These are phyloP conservation scores for Halenospora varia DNA, from an alignment of 495 filamentous ascomycete species.

Conservation along the genomic window DNA sequence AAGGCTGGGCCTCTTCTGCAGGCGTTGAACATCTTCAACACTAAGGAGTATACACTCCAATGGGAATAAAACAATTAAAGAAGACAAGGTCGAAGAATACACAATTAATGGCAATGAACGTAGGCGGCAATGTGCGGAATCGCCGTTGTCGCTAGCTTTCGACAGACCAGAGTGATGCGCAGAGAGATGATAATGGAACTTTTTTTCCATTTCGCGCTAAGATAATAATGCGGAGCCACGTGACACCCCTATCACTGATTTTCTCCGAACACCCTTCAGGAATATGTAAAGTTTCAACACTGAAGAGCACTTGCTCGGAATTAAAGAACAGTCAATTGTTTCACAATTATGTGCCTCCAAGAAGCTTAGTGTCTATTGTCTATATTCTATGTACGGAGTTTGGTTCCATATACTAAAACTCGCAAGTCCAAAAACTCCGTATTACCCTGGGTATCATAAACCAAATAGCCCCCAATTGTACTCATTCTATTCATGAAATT, in stretches of 20 bases:
- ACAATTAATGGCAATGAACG: constrained; percentile 6
- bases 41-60: not conserved
- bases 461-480: not conserved
- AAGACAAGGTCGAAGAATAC: constrained; percentile 1
- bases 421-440: not conserved
- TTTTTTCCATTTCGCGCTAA: constrained; percentile 1
- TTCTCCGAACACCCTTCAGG: too few species aligned
- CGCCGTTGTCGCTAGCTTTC: not conserved
- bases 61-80: constrained; percentile 10
- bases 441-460: constrained; percentile 15
- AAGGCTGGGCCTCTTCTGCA: constrained; percentile 26
- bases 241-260: not conserved
- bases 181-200: too few species aligned
- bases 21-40: constrained; percentile 20
- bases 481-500: too few species aligned
- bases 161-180: too few species aligned
- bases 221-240: constrained; percentile 7
- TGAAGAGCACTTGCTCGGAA: too few species aligned
- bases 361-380: too few species aligned
- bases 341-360: too few species aligned
- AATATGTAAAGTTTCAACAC: not conserved
- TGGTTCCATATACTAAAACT: too few species aligned
- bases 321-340: too few species aligned
- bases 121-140: not conserved
- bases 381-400: too few species aligned